phyloP scores from a whole-genome alignment of 805 yeast species.

The Pachysolen tannophilus region DNA sequence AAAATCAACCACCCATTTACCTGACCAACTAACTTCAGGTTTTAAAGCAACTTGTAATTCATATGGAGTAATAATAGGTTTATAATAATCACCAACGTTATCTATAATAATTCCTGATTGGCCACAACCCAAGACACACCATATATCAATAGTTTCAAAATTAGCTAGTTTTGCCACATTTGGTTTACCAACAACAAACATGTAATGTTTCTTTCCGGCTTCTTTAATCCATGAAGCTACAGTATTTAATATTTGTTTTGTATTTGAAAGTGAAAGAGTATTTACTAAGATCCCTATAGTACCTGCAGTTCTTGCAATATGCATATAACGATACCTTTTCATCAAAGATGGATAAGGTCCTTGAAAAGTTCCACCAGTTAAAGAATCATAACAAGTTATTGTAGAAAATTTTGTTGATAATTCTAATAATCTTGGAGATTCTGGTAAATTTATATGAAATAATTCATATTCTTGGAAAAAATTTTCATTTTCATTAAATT shows the following conservation, averaged over 20 bases:
- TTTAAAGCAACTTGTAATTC: slow-evolving; percentile 77
- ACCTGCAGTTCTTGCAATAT: slow-evolving; percentile 82
- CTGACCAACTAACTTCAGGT: slow-evolving; percentile 80
- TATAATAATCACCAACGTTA: slow-evolving; percentile 69
- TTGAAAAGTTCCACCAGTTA: slow-evolving; percentile 19
- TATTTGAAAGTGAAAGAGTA: slow-evolving; percentile 74
- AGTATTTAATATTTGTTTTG: slow-evolving; percentile 55
- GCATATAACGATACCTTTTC: slow-evolving; percentile 82
- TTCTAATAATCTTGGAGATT: slow-evolving; percentile 70
- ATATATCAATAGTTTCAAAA: slow-evolving; percentile 86
- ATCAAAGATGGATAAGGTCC: slow-evolving; percentile 76
- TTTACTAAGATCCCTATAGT: slow-evolving; percentile 89
- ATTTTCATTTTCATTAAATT: slow-evolving; percentile 19
- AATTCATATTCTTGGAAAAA: slow-evolving; percentile 37
- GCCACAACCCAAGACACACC: slow-evolving; percentile 94
- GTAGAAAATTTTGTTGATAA: slow-evolving; percentile 62
- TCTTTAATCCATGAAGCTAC: slow-evolving; percentile 52
- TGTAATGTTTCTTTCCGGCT: slow-evolving; percentile 86
- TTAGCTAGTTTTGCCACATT: slow-evolving; percentile 96
- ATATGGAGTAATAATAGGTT: slow-evolving; percentile 91
- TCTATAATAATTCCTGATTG: slow-evolving; percentile 89
- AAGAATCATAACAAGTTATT: slow-evolving; percentile 43
- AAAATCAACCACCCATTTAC: slow-evolving; percentile 86
- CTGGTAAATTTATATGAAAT: slow-evolving; percentile 68
- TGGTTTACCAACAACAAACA: slow-evolving; percentile 96